Percentiles rank a stretch among this genome's conserved stretches.
phyloP scores from a whole-genome alignment of 2,329 filamentous ascomycete genomes.

The Phialophora tarda region DNA sequence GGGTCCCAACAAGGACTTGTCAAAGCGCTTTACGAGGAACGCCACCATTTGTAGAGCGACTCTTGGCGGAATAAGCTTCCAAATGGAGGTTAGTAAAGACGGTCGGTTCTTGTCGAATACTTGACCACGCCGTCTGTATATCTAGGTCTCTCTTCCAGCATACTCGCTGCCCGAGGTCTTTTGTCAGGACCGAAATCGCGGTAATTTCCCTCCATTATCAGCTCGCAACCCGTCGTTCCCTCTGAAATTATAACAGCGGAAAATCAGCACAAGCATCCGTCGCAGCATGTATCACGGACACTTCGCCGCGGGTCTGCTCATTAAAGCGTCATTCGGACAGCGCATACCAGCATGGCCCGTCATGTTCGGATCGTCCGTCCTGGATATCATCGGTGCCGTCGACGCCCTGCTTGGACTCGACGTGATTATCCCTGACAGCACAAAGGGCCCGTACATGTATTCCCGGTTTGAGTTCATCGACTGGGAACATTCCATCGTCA shows the following conservation, averaged over 20 bases:
- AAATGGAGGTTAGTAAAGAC: neutral
- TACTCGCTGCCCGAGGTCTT: too few species aligned
- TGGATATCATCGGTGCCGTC: conserved; percentile 6
- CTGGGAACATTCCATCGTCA: conserved; percentile 8
- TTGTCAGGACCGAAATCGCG: too few species aligned
- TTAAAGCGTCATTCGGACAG: neutral
- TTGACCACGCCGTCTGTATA: neutral
- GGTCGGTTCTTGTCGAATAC: neutral
- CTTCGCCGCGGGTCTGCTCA: conserved; percentile 4
- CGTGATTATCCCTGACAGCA: conserved; percentile 4
- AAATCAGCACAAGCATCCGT: neutral
- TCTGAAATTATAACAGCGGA: too few species aligned
- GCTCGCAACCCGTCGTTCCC: too few species aligned
- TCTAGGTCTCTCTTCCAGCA: too few species aligned
- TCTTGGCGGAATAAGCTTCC: conserved; percentile 9
- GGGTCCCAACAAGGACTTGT: neutral
- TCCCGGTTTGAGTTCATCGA: conserved; percentile 8
- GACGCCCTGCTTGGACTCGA: conserved; percentile 6
- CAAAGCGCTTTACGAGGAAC: neutral
- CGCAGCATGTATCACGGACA: conserved; percentile 4
- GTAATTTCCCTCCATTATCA: too few species aligned
- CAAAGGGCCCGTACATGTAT: conserved; percentile 9
- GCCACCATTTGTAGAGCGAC: neutral
- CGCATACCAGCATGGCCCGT: conserved; percentile 5
- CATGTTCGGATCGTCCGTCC: conserved; percentile 9